A percentile compares a stretch with the other conserved stretches of the same genome.
Conservation (phyloP, 495 filamentous ascomycete species). For the Penicillium herquei region DNA sequence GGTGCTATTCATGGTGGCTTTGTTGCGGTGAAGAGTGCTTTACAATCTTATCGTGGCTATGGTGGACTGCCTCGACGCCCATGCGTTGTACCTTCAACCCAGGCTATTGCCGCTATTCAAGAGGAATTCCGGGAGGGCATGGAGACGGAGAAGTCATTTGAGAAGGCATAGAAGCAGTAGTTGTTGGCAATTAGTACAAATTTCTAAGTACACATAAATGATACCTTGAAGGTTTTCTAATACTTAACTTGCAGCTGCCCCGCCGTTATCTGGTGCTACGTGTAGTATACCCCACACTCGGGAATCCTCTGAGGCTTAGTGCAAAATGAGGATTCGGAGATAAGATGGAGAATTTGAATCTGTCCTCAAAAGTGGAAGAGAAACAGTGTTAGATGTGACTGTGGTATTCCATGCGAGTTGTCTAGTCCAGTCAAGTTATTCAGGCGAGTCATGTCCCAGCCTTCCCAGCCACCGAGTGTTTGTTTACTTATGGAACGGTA, state of each 20-base stretch:
- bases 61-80: conserved; percentile 76
- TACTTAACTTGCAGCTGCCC: neutral
- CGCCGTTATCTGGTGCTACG: neutral
- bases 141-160: conserved; percentile 61
- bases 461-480: neutral
- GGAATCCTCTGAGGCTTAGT: too few relatives aligned
- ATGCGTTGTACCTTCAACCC: conserved; percentile 63
- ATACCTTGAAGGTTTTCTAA: neutral
- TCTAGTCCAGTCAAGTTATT: neutral
- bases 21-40: conserved; percentile 76
- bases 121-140: conserved; percentile 74
- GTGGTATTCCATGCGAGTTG: neutral
- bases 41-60: conserved; percentile 74
- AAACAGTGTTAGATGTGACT: neutral
- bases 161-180: conserved; percentile 14
- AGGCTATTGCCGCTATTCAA: conserved; percentile 60
- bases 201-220: neutral
- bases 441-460: neutral
- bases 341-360: neutral
- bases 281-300: neutral
- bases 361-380: too few relatives aligned
- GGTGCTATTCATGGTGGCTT: conserved; percentile 82
- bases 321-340: neutral
- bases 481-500: too few relatives aligned
- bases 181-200: too few relatives aligned